These are phyloP conservation scores for Starmerella apis DNA, from an alignment of 805 yeast genomes.

Conservation along the genomic window DNA sequence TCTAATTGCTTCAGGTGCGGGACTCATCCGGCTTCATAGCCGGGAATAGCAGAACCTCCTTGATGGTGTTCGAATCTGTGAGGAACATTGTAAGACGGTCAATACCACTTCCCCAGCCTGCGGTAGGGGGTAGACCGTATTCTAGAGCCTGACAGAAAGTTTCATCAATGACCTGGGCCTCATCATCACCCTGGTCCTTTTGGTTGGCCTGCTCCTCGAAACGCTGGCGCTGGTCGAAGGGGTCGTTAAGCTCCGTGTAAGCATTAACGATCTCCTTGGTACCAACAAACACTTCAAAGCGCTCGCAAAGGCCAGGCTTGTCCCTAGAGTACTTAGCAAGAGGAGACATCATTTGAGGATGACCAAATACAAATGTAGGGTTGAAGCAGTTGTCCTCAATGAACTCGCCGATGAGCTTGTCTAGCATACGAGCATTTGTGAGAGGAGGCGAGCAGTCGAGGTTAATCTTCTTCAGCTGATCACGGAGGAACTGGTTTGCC, in stretches of 20 bases:
- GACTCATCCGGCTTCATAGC: conserved; percentile 87
- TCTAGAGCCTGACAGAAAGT: conserved; percentile 95
- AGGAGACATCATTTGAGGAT: conserved; percentile 99
- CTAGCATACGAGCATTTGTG: conserved; percentile 98
- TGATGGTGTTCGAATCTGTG: conserved; percentile 89
- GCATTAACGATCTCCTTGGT: conserved; percentile 98
- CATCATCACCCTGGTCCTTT: conserved; percentile 98
- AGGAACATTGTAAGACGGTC: conserved; percentile 97
- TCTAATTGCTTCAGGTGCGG: conserved; percentile 6
- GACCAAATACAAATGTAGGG: conserved; percentile 97
- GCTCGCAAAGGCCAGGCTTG: conserved; percentile 89
- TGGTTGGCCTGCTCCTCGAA: conserved; percentile 98
- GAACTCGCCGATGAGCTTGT: conserved; percentile 91
- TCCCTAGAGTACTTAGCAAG: conserved; percentile 92
- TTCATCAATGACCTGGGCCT: conserved; percentile 94
- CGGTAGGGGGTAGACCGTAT: conserved; percentile 98
- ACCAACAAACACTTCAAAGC: conserved; percentile 97
- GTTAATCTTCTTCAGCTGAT: conserved; percentile 63
- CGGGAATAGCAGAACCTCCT: conserved; percentile 97
- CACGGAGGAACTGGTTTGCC: conserved; percentile 82
- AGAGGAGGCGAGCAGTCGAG: conserved; percentile 84
- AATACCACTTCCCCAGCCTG: conserved; percentile 99
- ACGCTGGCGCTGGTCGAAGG: conserved; percentile 94
- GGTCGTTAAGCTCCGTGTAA: conserved; percentile 97
- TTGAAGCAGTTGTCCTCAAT: conserved; percentile 82